Base-by-base conservation (phyloP, 1,284 basidiomycete genomes). In the Melampsora larici-populina region DNA sequence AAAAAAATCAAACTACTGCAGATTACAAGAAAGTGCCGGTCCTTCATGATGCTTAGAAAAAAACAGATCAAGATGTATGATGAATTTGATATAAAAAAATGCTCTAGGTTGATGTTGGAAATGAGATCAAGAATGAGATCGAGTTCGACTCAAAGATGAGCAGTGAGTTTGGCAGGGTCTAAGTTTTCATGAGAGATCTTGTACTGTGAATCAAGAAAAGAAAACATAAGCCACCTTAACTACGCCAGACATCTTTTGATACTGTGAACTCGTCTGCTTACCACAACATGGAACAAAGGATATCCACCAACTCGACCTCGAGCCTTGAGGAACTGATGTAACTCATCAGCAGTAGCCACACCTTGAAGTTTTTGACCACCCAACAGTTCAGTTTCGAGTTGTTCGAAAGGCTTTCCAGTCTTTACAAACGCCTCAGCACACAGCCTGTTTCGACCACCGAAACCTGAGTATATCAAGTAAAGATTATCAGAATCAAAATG, bases 321-420 rank as follows among this genome's bases (percentile, higher is more conserved):
- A 15, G 85, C 85, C 79, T 84, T 82, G 58, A 88, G 84, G 84
- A 88, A 87, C 49, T 82, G 83, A 82, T 87, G 83, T 26, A 87
- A 82, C 80, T 87, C 86, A 74, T 85, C 82, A 29, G 86, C 86
- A 15, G 46, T 71, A 46, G 63, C 70, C 75, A 86, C 86, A n/a
- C 86, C 86, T 81, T 87, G 86, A 15, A 87, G 82, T 80, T 87
- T 88, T 81, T 88, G 88, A 0, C 87, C 87, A 68, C 86, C 86
- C 36, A 88, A 83, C 83, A 88, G 85, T 80, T 87, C 86, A 79
- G 85, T 83, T 82, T 88, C 88, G 11, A 88, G 83, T 72, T 85
- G 83, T 55, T 87, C 85, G 75, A 88, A 88, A 1, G 84, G 79
- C 84, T 88, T 85, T 72, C 85, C 84, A 13, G 85, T 85, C 79